Conservation (phyloP, 2,329 filamentous ascomycete species). For the Botryotinia globosa region DNA sequence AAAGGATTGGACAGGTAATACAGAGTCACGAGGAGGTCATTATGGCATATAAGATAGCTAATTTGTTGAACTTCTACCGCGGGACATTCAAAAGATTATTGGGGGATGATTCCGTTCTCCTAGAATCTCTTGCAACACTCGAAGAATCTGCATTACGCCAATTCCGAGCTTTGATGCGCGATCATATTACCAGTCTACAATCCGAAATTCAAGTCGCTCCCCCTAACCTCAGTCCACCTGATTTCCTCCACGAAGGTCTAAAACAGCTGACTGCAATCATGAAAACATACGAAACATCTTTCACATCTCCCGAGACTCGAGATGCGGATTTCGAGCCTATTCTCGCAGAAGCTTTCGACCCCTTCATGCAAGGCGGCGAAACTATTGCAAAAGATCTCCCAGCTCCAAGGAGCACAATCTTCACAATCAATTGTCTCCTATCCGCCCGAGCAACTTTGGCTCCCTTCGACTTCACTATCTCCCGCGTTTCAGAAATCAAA, state of each 20-base stretch:
- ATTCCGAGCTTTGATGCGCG: conserved; percentile 77
- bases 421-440: conserved; percentile 69
- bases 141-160: conserved; percentile 77
- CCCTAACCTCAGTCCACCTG: conserved; percentile 71
- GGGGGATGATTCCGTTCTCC: conserved; percentile 63
- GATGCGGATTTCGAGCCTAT: conserved; percentile 73
- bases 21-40: conserved; percentile 90
- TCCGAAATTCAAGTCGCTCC: conserved; percentile 67
- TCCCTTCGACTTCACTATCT: conserved; percentile 61
- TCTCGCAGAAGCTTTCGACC: conserved; percentile 76
- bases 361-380: conserved; percentile 75
- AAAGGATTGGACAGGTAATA: conserved; percentile 86
- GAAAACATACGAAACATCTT: conserved; percentile 81
- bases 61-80: conserved; percentile 85
- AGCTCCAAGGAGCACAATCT: conserved; percentile 61
- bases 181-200: conserved; percentile 74
- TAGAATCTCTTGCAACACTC: conserved; percentile 65
- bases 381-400: conserved; percentile 62
- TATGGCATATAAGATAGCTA: conserved; percentile 83
- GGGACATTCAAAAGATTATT: conserved; percentile 80
- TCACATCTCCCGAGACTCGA: conserved; percentile 56
- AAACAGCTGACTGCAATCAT: conserved; percentile 76
- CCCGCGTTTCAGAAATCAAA: conserved; percentile 54
- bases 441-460: conserved; percentile 55
- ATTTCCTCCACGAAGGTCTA: conserved; percentile 77